These are phyloP conservation scores for Vigna reflexopilosa DNA, from an alignment of 306 rosid genomes.

Conservation along the genomic window DNA sequence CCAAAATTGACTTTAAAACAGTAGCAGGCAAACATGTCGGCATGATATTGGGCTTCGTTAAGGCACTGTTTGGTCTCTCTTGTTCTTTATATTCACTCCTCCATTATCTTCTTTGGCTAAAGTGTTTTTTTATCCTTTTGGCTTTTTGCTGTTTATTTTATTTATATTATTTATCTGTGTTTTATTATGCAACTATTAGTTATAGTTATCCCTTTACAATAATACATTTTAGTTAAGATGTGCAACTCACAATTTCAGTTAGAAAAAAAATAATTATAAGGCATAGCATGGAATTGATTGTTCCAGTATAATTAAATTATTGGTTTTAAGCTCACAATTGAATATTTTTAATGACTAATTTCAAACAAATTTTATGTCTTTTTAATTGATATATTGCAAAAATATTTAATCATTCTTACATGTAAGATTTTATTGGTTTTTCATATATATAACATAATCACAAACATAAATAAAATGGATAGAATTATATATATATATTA, in stretches of 20 bases:
- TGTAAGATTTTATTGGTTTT: too few relatives aligned
- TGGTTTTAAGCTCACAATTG: background rate
- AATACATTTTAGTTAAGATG: too few relatives aligned
- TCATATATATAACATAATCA: too few relatives aligned
- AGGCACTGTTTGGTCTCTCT: background rate
- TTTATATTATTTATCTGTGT: background rate
- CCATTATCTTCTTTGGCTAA: background rate
- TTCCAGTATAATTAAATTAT: background rate
- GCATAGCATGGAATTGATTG: background rate
- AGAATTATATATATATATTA: too few relatives aligned
- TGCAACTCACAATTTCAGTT: background rate
- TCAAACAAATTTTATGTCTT: background rate
- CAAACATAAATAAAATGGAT: too few relatives aligned
- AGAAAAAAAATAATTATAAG: background rate
- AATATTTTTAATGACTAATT: background rate
- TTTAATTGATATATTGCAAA: background rate
- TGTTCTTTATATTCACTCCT: background rate
- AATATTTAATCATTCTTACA: too few relatives aligned
- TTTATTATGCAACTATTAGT: background rate
- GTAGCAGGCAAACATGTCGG: background rate
- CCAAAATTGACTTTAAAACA: conserved; percentile 20
- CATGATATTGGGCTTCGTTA: background rate
- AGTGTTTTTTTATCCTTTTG: background rate
- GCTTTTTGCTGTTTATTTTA: background rate
- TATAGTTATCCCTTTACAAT: background rate